phyloP scores from a whole-genome alignment of 2,329 filamentous ascomycete species.

The Cercospora zeina region DNA sequence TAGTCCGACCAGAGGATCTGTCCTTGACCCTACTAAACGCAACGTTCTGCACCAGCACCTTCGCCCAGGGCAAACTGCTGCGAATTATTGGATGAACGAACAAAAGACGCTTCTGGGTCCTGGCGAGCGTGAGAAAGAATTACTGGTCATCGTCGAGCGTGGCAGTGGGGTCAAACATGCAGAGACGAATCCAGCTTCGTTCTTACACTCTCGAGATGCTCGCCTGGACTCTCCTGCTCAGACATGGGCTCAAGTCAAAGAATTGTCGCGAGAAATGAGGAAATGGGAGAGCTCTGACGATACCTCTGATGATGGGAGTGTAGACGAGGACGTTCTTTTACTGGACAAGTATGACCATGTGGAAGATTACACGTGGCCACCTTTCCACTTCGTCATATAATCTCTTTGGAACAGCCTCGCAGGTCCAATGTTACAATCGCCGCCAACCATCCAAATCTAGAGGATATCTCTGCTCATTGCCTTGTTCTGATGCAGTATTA shows the following conservation, averaged over 20 bases:
- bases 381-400: slow-evolving; percentile 13
- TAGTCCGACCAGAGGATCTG: slow-evolving; percentile 9
- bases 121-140: slow-evolving; percentile 20
- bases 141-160: slow-evolving; percentile 22
- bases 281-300: background rate
- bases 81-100: slow-evolving; percentile 1
- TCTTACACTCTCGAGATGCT: slow-evolving; percentile 11
- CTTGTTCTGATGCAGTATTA: background rate
- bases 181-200: slow-evolving; percentile 12
- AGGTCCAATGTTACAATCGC: background rate
- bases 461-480: background rate
- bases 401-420: background rate
- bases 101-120: slow-evolving; percentile 17
- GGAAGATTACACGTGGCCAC: slow-evolving; percentile 20
- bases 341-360: slow-evolving; percentile 14
- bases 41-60: slow-evolving; percentile 10
- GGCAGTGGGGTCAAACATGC: slow-evolving; percentile 19
- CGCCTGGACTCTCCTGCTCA: slow-evolving; percentile 8
- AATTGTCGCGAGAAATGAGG: slow-evolving; percentile 9
- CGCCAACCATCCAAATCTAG: background rate
- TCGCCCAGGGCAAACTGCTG: slow-evolving; percentile 5
- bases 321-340: slow-evolving; percentile 1
- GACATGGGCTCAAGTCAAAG: slow-evolving; percentile 17
- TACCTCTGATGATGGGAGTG: slow-evolving; percentile 9
- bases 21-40: slow-evolving; percentile 13